Conservation (phyloP, 805 yeast species). For the Pichia kluyveri region DNA sequence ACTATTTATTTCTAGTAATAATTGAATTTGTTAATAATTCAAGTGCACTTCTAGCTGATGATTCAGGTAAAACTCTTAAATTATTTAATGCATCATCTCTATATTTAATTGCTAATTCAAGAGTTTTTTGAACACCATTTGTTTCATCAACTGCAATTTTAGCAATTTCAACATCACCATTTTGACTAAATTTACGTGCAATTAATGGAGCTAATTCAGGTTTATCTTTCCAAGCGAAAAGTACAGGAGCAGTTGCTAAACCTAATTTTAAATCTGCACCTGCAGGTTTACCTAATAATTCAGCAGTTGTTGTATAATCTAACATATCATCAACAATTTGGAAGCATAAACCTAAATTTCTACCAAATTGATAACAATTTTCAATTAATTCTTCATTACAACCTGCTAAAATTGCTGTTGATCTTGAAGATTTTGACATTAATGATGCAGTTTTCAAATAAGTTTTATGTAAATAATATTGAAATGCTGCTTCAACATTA, state of each 20-base stretch:
- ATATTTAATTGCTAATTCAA: slow-evolving; percentile 67
- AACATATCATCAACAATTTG: slow-evolving; percentile 94
- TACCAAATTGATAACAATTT: slow-evolving; percentile 81
- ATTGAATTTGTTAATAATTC: slow-evolving; percentile 77
- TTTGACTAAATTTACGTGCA: slow-evolving; percentile 67
- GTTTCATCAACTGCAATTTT: slow-evolving; percentile 60
- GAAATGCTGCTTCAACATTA: slow-evolving; percentile 82
- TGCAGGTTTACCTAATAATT: slow-evolving; percentile 86
- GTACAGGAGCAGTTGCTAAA: slow-evolving; percentile 92
- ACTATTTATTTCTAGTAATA: slow-evolving; percentile 65
- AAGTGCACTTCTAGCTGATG: slow-evolving; percentile 83
- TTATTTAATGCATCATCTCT: slow-evolving; percentile 67
- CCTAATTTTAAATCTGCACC: slow-evolving; percentile 93
- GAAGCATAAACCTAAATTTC: slow-evolving; percentile 89
- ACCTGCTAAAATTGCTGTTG: slow-evolving; percentile 89
- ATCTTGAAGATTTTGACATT: slow-evolving; percentile 87
- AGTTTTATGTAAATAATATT: slow-evolving; percentile 90
- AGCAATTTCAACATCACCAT: slow-evolving; percentile 83
- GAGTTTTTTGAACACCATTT: slow-evolving; percentile 70
- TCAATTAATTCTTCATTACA: slow-evolving; percentile 70
- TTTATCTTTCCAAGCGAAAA: slow-evolving; percentile 86
- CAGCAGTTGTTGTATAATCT: slow-evolving; percentile 85
- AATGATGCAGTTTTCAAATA: slow-evolving; percentile 91
- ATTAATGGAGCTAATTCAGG: slow-evolving; percentile 82
- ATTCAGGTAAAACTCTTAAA: slow-evolving; percentile 69